These are phyloP conservation scores for Azolla pinnata DNA, from an alignment of 75 land plant genomes.

Conservation along the genomic window DNA sequence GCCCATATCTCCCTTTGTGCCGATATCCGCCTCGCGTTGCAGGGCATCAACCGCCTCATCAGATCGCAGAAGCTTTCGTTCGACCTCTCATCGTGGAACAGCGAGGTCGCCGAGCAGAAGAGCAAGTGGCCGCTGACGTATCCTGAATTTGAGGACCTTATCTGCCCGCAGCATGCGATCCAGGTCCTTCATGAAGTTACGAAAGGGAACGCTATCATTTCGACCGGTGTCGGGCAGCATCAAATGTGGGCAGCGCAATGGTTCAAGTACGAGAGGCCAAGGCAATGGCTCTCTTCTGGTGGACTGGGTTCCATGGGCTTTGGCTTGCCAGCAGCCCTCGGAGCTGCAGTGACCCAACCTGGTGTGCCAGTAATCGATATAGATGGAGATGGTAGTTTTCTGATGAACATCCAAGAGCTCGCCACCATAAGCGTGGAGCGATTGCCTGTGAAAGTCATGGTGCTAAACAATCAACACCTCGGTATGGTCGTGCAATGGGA, in stretches of 20 bases:
- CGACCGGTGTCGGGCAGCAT: constrained; percentile 91
- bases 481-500: constrained; percentile 97
- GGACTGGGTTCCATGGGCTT: constrained; percentile 95
- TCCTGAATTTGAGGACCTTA: constrained; percentile 56
- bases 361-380: constrained; percentile 65
- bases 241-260: constrained; percentile 99
- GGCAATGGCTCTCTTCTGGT: constrained; percentile 83
- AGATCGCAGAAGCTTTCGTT: constrained; percentile 25
- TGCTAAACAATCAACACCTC: constrained; percentile 83
- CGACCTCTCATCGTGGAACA: constrained; percentile 60
- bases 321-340: constrained; percentile 85
- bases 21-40: constrained; percentile 62
- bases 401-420: constrained; percentile 83
- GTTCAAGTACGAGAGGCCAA: constrained; percentile 62
- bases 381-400: constrained; percentile 89
- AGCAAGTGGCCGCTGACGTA: constrained; percentile 48
- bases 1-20: constrained; percentile 83
- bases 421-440: constrained; percentile 72
- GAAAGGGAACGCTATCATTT: constrained; percentile 58
- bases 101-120: constrained; percentile 67
- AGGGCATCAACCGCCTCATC: constrained; percentile 43
- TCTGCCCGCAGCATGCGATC: constrained; percentile 85
- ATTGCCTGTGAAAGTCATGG: constrained; percentile 73
- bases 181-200: constrained; percentile 65
- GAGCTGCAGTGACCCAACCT: constrained; percentile 75